Percentiles rank a stretch among this genome's conserved stretches.
phyloP scores from a whole-genome alignment of 225 moss, liverwort and hornwort genomes.

The Physcomitrellopsis africana region DNA sequence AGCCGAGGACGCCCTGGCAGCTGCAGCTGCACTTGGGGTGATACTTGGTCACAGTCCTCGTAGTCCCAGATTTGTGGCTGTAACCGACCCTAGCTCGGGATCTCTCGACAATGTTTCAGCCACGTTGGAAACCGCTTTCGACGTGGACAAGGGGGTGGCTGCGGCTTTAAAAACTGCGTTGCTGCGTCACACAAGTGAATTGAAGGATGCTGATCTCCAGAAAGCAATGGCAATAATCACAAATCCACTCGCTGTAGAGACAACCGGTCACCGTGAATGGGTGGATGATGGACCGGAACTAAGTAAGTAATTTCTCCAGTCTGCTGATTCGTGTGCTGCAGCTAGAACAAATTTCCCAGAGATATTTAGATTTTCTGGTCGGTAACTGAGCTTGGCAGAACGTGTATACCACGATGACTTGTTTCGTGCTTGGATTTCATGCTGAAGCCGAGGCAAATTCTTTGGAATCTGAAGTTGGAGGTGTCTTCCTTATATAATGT shows the following conservation, averaged over 20 bases:
- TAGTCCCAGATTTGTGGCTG: slow-evolving; percentile 38
- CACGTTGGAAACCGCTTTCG: slow-evolving; percentile 46
- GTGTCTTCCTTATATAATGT: not conserved
- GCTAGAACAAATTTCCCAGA: not conserved
- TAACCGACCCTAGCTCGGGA: slow-evolving; percentile 24
- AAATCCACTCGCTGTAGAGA: slow-evolving; percentile 28
- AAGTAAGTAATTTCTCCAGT: slow-evolving; percentile 15
- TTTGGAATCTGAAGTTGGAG: not conserved
- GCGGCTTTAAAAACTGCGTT: slow-evolving; percentile 46
- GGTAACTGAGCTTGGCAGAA: too few species aligned
- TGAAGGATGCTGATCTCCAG: slow-evolving; percentile 44
- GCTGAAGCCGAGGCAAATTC: too few species aligned
- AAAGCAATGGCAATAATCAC: slow-evolving; percentile 38
- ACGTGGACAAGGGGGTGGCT: slow-evolving; percentile 49
- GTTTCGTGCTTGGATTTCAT: too few species aligned
- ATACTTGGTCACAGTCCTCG: slow-evolving; percentile 41
- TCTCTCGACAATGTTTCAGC: slow-evolving; percentile 38
- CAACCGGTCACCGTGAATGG: slow-evolving; percentile 37
- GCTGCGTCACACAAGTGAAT: slow-evolving; percentile 33
- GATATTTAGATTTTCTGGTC: too few species aligned
- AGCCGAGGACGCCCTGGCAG: slow-evolving; percentile 43
- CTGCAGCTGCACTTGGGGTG: slow-evolving; percentile 43
- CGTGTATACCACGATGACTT: too few species aligned
- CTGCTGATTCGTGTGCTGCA: not conserved
- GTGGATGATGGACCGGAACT: slow-evolving; percentile 28